A percentile compares a stretch with the other conserved stretches of the same genome.
phyloP scores from a whole-genome alignment of 2,329 filamentous ascomycete species.

The Aspergillus quadricinctus region DNA sequence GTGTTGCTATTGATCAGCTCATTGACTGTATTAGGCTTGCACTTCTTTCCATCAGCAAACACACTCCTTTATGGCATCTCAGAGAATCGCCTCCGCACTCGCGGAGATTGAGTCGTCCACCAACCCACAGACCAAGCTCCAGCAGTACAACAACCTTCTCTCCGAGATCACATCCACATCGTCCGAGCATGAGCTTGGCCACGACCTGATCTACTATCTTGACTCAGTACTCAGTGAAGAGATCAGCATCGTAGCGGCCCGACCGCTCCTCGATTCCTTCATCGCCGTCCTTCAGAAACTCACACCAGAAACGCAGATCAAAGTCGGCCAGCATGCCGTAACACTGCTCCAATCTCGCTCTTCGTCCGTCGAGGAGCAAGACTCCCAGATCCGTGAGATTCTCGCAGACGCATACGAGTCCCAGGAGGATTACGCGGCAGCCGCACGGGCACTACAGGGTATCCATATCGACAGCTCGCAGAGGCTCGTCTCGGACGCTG shows the following conservation, averaged over 20 bases:
- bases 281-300: slow-evolving; percentile 58
- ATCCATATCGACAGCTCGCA: slow-evolving; percentile 89
- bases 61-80: slow-evolving; percentile 43
- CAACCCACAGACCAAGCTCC: slow-evolving; percentile 48
- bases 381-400: slow-evolving; percentile 71
- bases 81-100: slow-evolving; percentile 47
- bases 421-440: slow-evolving; percentile 73
- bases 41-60: background rate
- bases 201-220: slow-evolving; percentile 65
- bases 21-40: background rate
- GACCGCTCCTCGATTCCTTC: slow-evolving; percentile 65
- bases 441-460: slow-evolving; percentile 72
- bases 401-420: slow-evolving; percentile 78
- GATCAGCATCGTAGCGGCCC: slow-evolving; percentile 71
- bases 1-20: too few relatives aligned
- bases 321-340: slow-evolving; percentile 71
- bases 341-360: slow-evolving; percentile 61
- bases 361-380: slow-evolving; percentile 79
- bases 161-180: slow-evolving; percentile 49
- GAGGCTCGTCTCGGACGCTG: slow-evolving; percentile 73
- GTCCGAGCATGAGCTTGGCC: slow-evolving; percentile 44
- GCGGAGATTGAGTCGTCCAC: slow-evolving; percentile 47
- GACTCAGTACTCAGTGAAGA: slow-evolving; percentile 65
- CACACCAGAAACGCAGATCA: slow-evolving; percentile 60
- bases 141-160: slow-evolving; percentile 57